Evolutionary conservation across 176 grass and related monocot species (phyloP), one percentile per base, ranked within the genome.

Genomic region (Phyllostachys edulis): DNA sequence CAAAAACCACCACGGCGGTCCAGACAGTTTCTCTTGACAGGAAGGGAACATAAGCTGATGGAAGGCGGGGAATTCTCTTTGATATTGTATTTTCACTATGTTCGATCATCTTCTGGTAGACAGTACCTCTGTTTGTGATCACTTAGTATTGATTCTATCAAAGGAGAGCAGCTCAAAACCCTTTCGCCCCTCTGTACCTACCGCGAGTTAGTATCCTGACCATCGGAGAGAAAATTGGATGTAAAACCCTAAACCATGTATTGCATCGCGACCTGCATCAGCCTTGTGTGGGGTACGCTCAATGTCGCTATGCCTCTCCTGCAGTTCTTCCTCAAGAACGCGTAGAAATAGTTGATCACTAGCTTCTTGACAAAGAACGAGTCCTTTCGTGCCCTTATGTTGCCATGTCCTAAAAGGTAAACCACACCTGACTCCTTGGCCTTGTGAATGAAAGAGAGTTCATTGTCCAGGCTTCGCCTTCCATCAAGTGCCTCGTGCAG

Each of bases 261-360:
- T 36, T 94, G 94, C 96, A 99, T 99, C 20, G 88, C 88, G n/a
- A 96, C 96, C 82, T 86, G 96, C 96, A 99, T 95, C 77, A 96
- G 78, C 82, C 89, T 92, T 15, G 91, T 92, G 79, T 90, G 89
- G 14, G 93, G 93, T 79, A 99, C 81, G 41, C 88, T 92, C 79
- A 99, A 24, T 2, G 93, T 89, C 0, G 91, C 93, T 18, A 88
- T 90, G 44, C 96, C 96, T 76, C 96, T 94, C 78, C 96, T 85
- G 88, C 93, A 92, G 77, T 99, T 99, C 73, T 89, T 99, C 76
- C 93, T 95, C 85, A 99, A 57, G 80, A 99, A 99, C 0, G 96
- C 83, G 14, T 96, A 96, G 55, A 99, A 96, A 76, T 99, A 99
- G 84, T 99, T 99, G 60, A 96, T 96, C 77, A 99, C 96, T 46